phyloP scores from a whole-genome alignment of 2,329 filamentous ascomycete genomes.

The Scytalidium lignicola region DNA sequence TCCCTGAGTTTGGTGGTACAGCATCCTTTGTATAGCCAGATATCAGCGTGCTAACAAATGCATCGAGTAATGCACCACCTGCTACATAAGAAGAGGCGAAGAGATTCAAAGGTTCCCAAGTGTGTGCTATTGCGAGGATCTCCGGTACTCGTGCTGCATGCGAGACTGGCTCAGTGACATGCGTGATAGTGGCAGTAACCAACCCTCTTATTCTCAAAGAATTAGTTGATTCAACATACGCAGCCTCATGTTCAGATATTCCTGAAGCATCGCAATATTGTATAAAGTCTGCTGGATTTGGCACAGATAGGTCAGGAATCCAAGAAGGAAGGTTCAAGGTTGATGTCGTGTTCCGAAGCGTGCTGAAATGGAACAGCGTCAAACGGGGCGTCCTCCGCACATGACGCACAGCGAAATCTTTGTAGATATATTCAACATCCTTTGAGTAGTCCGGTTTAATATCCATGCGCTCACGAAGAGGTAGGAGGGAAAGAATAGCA shows the following conservation, averaged over 20 bases:
- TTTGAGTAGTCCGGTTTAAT: neutral
- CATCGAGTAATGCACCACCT: neutral
- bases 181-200: neutral
- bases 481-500: neutral
- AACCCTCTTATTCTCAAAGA: neutral
- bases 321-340: neutral
- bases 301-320: conserved; percentile 1
- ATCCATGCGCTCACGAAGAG: neutral
- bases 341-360: neutral
- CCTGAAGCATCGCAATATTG: neutral
- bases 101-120: neutral
- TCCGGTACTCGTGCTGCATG: neutral
- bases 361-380: neutral
- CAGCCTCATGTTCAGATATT: neutral
- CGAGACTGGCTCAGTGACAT: neutral
- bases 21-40: neutral
- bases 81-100: neutral
- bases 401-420: neutral
- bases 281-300: neutral
- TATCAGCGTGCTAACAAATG: neutral
- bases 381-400: neutral
- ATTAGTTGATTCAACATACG: neutral
- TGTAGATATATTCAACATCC: neutral
- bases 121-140: neutral
- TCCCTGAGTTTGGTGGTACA: neutral